Evolutionary conservation across 495 filamentous ascomycete species (phyloP).

Genomic region (Hypoxylon cercidicola): DNA sequence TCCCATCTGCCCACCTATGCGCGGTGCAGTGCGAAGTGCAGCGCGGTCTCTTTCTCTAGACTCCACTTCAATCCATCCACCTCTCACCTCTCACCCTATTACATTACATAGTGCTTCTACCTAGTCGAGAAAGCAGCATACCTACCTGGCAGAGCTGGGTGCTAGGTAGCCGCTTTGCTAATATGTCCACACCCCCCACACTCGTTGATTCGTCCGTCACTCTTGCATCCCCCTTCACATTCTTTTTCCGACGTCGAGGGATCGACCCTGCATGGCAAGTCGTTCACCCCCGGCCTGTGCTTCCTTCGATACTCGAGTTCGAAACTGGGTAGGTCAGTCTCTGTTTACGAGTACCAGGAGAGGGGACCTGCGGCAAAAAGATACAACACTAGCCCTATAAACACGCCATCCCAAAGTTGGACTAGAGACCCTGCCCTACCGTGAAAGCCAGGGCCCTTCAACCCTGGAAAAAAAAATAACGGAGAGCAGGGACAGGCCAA

Average conservation of each 20-base stretch:
- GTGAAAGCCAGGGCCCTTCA: constrained; percentile 28
- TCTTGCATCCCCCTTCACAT: constrained; percentile 45
- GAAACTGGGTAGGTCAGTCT: constrained; percentile 44
- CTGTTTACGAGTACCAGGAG: constrained; percentile 35
- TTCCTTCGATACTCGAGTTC: constrained; percentile 40
- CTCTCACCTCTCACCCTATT: constrained; percentile 21
- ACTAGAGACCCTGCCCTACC: constrained; percentile 42
- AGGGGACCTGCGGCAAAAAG: constrained; percentile 41
- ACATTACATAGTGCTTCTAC: constrained; percentile 16
- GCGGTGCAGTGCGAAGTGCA: constrained; percentile 23
- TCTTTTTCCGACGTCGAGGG: constrained; percentile 45
- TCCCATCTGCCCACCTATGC: constrained; percentile 42
- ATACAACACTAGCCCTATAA: constrained; percentile 45
- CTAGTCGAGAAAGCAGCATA: constrained; percentile 32
- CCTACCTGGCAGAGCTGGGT: constrained; percentile 30
- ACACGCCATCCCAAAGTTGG: constrained; percentile 47
- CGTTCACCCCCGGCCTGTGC: constrained; percentile 41
- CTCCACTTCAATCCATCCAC: constrained; percentile 43
- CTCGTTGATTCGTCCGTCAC: constrained; percentile 44
- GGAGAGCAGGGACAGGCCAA: constrained; percentile 40
- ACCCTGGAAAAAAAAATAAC: constrained; percentile 37
- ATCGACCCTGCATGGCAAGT: constrained; percentile 47
- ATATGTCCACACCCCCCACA: constrained; percentile 43
- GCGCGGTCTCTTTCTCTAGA: constrained; percentile 22
- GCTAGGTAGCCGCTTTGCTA: constrained; percentile 44